Conservation (phyloP, 345 rosid species). For the Syzygium aqueum region DNA sequence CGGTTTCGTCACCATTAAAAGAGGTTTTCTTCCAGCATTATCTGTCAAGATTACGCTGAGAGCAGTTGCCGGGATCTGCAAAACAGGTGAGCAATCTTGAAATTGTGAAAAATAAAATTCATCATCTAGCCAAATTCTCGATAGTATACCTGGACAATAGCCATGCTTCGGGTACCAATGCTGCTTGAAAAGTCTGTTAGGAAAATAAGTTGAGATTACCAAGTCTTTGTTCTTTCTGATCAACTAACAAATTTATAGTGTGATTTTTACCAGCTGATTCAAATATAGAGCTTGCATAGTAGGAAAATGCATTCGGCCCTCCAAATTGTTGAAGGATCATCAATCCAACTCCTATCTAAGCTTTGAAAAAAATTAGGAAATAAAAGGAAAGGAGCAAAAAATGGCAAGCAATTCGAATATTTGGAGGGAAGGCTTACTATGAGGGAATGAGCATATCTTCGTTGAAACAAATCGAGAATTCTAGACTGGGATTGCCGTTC, state of each 20-base stretch:
- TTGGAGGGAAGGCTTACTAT: constrained; percentile 6
- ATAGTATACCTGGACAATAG: constrained; percentile 3
- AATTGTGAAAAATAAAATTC: background rate
- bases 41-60: constrained; percentile 10
- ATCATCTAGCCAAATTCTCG: background rate
- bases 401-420: background rate
- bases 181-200: background rate
- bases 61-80: constrained; percentile 10
- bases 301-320: constrained; percentile 27
- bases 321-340: constrained; percentile 35
- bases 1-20: background rate
- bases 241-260: background rate
- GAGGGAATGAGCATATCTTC: constrained; percentile 26
- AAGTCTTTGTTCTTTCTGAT: background rate
- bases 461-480: constrained; percentile 27
- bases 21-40: constrained; percentile 14
- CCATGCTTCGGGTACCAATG: constrained; percentile 3
- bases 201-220: background rate
- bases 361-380: too few relatives aligned
- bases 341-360: constrained; percentile 45
- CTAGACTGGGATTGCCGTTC: constrained; percentile 7
- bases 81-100: background rate
- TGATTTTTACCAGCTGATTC: constrained; percentile 30
- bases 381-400: too few relatives aligned
- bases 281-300: constrained; percentile 39